Evolutionary conservation across 1,284 basidiomycete species (phyloP), one percentile per base, ranked within the genome.

Genomic region (Ceratobasidium sp.): DNA sequence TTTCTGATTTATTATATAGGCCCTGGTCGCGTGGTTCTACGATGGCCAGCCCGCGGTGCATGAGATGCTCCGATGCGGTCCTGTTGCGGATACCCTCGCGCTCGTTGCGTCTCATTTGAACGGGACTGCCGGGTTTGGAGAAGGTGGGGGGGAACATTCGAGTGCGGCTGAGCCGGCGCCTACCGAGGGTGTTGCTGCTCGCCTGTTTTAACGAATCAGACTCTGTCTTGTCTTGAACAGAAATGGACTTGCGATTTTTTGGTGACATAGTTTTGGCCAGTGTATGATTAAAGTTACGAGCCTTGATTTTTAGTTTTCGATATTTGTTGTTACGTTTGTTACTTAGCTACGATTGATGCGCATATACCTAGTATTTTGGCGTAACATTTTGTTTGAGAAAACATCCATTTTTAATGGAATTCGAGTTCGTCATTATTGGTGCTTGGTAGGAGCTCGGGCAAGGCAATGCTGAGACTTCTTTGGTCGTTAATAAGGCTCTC

Each of bases 1-100:
- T 66, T 51, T 28, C 42, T 33, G 12, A 23, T 42, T 40, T 7
- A 5, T 28, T 68, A 33, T 33, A 33, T 78, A 89, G 89, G 87
- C 87, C 18, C 81, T 89, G 20, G 87, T 86, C 60, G 86, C 89
- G 9, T 91, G 90, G 90, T 91, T 88, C 84, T 91, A 91, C 81
- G 83, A 86, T 0, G 90, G 90, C 42, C 88, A 81, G 73, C 73
- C 73, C 15, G 49, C 55, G 40, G 73, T 76, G 18, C 73, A 76
- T 23, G 73, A 76, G 51, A 76, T 76, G 73, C 73, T 76, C 39
- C 73, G 73, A 4, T 76, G 73, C 33, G 51, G 26, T 23, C 15
- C 51, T 10, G 39, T 76, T 6, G 26, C 73, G 12, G 73, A 76
- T 18, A 66, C 73, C 4, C 63, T 76, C 15, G 49, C 44, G 20